phyloP scores from a whole-genome alignment of 305 asterid genomes.

The Striga hermonthica region DNA sequence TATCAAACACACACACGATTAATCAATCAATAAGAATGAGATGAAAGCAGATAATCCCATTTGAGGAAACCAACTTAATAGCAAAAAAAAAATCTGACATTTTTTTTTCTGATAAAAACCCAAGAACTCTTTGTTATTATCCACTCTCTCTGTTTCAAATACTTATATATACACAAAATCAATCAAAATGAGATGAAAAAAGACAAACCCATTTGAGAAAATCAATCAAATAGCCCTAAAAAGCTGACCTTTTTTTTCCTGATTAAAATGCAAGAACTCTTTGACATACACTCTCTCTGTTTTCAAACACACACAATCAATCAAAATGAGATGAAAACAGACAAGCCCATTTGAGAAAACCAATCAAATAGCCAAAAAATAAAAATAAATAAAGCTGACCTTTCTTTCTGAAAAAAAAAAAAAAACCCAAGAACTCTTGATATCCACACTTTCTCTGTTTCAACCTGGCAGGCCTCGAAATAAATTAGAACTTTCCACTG shows the following conservation, averaged over 20 bases:
- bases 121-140: too few species aligned
- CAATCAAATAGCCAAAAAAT: constrained; percentile 1
- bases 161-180: not conserved
- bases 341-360: constrained; percentile 26
- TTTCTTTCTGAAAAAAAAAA: constrained; percentile 27
- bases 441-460: constrained; percentile 16
- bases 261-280: constrained; percentile 14
- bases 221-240: not conserved
- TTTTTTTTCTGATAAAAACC: too few species aligned
- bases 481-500: constrained; percentile 39
- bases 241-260: constrained; percentile 36
- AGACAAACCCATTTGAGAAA: constrained; percentile 8
- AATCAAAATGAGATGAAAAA: not conserved
- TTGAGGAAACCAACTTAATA: too few species aligned
- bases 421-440: constrained; percentile 13
- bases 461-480: constrained; percentile 24
- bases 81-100: too few species aligned
- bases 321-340: not conserved
- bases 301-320: constrained; percentile 1
- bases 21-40: not conserved
- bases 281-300: constrained; percentile 10
- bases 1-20: too few species aligned
- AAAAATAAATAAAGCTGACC: constrained; percentile 36
- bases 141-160: not conserved
- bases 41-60: too few species aligned